A percentile compares a stretch with the other conserved stretches of the same genome.
These are phyloP conservation scores for Daldinia decipiens DNA, from an alignment of 495 filamentous ascomycete genomes.

Conservation along the genomic window DNA sequence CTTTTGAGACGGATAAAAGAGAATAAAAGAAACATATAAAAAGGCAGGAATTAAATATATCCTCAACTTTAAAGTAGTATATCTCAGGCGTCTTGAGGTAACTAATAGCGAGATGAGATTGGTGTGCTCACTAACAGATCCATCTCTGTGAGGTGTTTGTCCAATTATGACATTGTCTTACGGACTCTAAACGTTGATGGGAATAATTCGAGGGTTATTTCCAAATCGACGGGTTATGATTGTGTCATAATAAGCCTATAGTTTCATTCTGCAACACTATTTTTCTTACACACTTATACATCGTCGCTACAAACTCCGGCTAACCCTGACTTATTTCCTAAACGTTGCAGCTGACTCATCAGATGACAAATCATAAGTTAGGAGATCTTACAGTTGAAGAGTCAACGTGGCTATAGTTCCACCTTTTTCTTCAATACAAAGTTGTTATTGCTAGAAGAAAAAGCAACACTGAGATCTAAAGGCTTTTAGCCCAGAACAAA, in stretches of 20 bases:
- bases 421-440: conserved; percentile 1
- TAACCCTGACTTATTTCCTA: background rate
- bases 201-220: background rate
- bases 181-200: background rate
- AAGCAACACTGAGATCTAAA: background rate
- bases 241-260: too few species aligned
- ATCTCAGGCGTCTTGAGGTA: background rate
- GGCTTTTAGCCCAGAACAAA: background rate
- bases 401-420: background rate
- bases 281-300: background rate
- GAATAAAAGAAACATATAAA: too few species aligned
- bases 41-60: background rate
- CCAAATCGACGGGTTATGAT: background rate
- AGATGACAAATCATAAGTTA: background rate
- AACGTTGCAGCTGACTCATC: background rate
- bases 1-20: too few species aligned
- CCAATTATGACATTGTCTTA: background rate
- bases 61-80: background rate
- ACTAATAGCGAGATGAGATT: background rate
- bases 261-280: too few species aligned
- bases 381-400: background rate
- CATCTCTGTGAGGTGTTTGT: background rate
- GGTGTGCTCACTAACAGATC: background rate
- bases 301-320: background rate
- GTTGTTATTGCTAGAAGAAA: background rate